phyloP scores from a whole-genome alignment of 1,284 basidiomycete genomes.

The Marasmius tenuissimus region DNA sequence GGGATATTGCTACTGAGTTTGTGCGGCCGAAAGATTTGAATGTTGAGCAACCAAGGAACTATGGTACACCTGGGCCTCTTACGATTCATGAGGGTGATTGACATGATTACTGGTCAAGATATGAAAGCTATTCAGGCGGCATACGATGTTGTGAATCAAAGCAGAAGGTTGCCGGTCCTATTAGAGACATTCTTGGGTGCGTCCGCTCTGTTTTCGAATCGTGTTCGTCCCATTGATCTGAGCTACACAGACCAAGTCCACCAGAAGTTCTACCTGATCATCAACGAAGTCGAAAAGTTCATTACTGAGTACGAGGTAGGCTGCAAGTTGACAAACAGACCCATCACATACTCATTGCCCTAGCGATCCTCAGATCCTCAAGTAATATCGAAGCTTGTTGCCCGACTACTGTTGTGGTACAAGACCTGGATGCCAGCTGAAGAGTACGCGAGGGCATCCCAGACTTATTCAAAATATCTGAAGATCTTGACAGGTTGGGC shows the following conservation, averaged over 20 bases:
- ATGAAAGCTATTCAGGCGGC: constrained; percentile 48
- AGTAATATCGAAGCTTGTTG: constrained; percentile 51
- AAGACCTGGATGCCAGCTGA: constrained; percentile 60
- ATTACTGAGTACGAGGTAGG: constrained; percentile 64
- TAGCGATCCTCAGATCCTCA: constrained; percentile 49
- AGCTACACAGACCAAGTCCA: constrained; percentile 56
- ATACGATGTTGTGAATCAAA: constrained; percentile 54
- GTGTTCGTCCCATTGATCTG: constrained; percentile 3
- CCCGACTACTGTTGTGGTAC: constrained; percentile 65
- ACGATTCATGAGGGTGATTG: background rate
- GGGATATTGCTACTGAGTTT: constrained; percentile 57
- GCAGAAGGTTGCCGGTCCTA: constrained; percentile 57
- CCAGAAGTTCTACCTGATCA: constrained; percentile 56
- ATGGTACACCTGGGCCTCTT: constrained; percentile 1
- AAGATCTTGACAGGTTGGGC: constrained; percentile 49
- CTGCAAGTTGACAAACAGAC: background rate
- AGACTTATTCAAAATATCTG: constrained; percentile 1
- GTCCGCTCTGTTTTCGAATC: constrained; percentile 19
- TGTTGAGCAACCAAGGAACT: constrained; percentile 13
- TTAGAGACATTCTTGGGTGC: constrained; percentile 68
- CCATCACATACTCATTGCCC: background rate
- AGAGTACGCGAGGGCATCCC: constrained; percentile 40
- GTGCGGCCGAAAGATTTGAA: constrained; percentile 57
- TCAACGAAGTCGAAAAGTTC: constrained; percentile 55
- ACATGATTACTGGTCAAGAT: constrained; percentile 33